phyloP scores from a whole-genome alignment of 1,139 yeast species.

The Debaryomycetaceae sp. region DNA sequence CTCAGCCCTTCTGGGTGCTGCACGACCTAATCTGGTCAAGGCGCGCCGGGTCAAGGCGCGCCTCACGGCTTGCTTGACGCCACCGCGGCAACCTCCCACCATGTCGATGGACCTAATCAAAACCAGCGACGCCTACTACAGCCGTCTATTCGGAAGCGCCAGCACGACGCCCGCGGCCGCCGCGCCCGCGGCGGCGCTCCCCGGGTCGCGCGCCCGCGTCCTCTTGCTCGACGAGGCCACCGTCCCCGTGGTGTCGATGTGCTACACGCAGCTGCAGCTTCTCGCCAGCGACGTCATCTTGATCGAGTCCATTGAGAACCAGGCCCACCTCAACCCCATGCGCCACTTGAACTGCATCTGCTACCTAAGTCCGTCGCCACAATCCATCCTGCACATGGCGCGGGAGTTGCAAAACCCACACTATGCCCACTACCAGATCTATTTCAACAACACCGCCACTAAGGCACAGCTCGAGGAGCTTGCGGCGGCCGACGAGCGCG shows the following conservation, averaged over 20 bases:
- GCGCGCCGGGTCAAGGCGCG: no score
- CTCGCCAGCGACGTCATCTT: conserved; percentile 78
- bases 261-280: conserved; percentile 81
- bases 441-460: conserved; percentile 68
- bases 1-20: no score
- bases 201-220: conserved; percentile 57
- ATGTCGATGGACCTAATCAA: conserved; percentile 33
- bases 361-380: conserved; percentile 69
- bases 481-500: conserved; percentile 89
- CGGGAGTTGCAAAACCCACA: conserved; percentile 75
- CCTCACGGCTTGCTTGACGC: no score
- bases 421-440: conserved; percentile 71
- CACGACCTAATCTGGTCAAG: no score
- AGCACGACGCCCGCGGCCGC: conserved; percentile 14
- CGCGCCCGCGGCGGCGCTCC: conserved; percentile 12
- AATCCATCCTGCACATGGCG: conserved; percentile 54
- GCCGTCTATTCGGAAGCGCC: conserved; percentile 25
- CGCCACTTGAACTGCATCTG: conserved; percentile 81
- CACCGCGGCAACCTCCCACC: no score
- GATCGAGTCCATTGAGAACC: conserved; percentile 65
- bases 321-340: conserved; percentile 61
- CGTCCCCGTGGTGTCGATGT: conserved; percentile 77
- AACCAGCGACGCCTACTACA: conserved; percentile 35
- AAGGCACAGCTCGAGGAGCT: conserved; percentile 77
- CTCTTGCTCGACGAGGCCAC: conserved; percentile 76